These are phyloP conservation scores for Neopestalotiopsis sp. DNA, from an alignment of 2,329 filamentous ascomycete species.

Conservation along the genomic window DNA sequence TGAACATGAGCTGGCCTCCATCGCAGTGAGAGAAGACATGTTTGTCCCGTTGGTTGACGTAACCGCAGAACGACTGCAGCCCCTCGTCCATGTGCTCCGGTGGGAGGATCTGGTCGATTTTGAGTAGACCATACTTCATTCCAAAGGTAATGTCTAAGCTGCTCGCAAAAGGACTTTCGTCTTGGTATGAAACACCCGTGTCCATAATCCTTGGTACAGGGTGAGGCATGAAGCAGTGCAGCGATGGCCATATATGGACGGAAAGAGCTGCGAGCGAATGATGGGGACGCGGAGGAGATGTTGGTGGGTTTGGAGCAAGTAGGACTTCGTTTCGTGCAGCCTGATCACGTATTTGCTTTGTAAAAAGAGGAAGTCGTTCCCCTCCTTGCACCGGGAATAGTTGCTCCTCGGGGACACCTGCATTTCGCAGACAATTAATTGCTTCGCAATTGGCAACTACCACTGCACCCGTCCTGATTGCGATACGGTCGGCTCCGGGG, in stretches of 20 bases:
- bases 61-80: conserved; percentile 20
- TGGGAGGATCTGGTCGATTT: conserved; percentile 19
- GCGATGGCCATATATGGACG: conserved; percentile 29
- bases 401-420: conserved; percentile 29
- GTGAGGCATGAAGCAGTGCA: conserved; percentile 30
- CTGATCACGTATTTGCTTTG: not conserved
- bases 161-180: conserved; percentile 22
- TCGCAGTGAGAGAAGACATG: conserved; percentile 25
- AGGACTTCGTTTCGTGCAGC: not conserved
- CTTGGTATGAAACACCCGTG: conserved; percentile 23
- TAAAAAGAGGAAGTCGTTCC: conserved; percentile 31
- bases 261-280: conserved; percentile 19
- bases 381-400: conserved; percentile 28
- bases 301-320: not conserved
- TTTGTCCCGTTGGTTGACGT: conserved; percentile 20
- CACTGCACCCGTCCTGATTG: conserved; percentile 29
- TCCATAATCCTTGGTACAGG: conserved; percentile 23
- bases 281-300: conserved; percentile 1
- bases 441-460: conserved; percentile 31
- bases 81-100: conserved; percentile 17
- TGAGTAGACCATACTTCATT: conserved; percentile 26
- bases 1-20: conserved; percentile 32
- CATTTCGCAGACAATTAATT: conserved; percentile 26
- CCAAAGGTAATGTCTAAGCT: conserved; percentile 27
- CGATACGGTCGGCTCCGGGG: conserved; percentile 31